phyloP scores from a whole-genome alignment of 371 early-diverging fungal species.

The Mucor irregularis region DNA sequence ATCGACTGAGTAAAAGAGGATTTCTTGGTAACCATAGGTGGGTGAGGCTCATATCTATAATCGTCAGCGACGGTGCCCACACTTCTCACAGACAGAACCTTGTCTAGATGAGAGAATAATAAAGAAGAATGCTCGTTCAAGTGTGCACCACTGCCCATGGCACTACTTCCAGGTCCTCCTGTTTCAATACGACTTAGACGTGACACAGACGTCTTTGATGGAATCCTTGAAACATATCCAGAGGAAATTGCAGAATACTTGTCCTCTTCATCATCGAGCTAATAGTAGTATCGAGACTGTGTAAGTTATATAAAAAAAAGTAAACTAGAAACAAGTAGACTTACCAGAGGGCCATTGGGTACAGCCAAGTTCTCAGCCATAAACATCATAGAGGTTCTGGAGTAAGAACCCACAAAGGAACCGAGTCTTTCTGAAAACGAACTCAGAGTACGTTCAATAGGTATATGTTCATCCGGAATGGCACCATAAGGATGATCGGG shows the following conservation, averaged over 20 bases:
- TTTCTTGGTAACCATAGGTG: constrained; percentile 21
- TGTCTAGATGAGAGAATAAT: constrained; percentile 28
- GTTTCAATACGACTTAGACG: constrained; percentile 15
- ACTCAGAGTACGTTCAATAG: constrained; percentile 13
- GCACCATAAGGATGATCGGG: constrained; percentile 16
- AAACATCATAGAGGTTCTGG: constrained; percentile 50
- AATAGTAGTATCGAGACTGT: neutral
- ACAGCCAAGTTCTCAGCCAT: constrained; percentile 53
- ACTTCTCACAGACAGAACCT: constrained; percentile 30
- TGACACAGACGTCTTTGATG: constrained; percentile 8
- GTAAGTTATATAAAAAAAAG: neutral
- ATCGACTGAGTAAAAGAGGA: constrained; percentile 49
- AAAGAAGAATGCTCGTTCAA: constrained; percentile 25
- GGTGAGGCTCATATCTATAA: constrained; percentile 20
- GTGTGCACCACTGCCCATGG: constrained; percentile 6
- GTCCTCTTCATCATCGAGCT: constrained; percentile 34
- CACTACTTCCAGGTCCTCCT: too few species aligned
- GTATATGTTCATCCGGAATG: constrained; percentile 2
- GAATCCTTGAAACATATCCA: constrained; percentile 20
- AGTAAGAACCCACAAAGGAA: constrained; percentile 50
- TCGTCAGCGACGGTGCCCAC: constrained; percentile 42
- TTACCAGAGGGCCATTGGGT: constrained; percentile 21
- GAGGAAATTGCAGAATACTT: constrained; percentile 24
- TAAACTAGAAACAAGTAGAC: neutral
- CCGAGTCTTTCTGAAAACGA: constrained; percentile 15